Conservation (phyloP, 495 filamentous ascomycete species). For the Bombardia bombarda region DNA sequence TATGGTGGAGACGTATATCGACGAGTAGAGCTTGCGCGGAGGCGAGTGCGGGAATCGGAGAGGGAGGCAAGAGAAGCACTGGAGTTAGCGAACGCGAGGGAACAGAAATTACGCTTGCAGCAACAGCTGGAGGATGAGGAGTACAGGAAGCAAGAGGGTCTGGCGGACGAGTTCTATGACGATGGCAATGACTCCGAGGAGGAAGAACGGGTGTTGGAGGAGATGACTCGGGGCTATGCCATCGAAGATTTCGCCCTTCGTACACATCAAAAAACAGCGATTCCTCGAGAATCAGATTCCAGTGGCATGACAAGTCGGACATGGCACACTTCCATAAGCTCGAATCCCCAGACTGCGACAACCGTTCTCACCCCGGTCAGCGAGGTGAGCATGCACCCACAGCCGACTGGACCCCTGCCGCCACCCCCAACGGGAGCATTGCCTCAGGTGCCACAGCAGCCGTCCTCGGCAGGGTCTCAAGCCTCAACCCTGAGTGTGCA, state of each 20-base stretch:
- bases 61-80: conserved; percentile 69
- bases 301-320: conserved; percentile 77
- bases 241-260: conserved; percentile 85
- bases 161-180: conserved; percentile 39
- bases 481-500: conserved; percentile 53
- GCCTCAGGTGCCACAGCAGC: conserved; percentile 26
- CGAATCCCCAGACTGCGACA: conserved; percentile 66
- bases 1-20: conserved; percentile 32
- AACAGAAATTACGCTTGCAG: conserved; percentile 33
- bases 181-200: conserved; percentile 82
- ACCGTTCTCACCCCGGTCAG: conserved; percentile 69
- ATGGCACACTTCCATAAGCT: conserved; percentile 80
- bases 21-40: conserved; percentile 70
- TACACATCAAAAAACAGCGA: conserved; percentile 59
- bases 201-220: conserved; percentile 86
- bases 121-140: conserved; percentile 31
- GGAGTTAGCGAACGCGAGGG: conserved; percentile 49
- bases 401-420: conserved; percentile 25
- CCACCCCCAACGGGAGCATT: conserved; percentile 26
- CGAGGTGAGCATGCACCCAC: conserved; percentile 41
- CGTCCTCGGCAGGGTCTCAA: conserved; percentile 16
- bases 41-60: conserved; percentile 71
- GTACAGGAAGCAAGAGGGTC: conserved; percentile 19
- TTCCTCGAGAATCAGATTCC: conserved; percentile 84
- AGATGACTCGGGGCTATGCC: conserved; percentile 81